Base-by-base conservation (phyloP, 345 rosid genomes). In the Linum usitatissimum region DNA sequence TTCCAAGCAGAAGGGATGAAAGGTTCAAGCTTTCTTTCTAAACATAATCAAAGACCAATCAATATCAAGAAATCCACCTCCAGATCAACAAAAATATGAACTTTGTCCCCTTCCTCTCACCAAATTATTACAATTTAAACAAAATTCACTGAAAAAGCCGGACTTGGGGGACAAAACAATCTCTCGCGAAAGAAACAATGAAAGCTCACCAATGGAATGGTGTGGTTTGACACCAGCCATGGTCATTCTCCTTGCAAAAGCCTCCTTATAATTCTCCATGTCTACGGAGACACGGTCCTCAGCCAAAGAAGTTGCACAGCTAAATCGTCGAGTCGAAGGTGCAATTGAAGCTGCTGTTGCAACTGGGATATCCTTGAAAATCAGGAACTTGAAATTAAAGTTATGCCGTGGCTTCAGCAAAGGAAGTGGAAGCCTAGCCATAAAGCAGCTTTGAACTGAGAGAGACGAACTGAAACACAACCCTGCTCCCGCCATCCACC, bases 141-240 rank as follows among this genome's bases (percentile, higher is more conserved):
- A 55, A 17, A 14, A 8, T 15, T 55, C 23, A 18, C 21, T 55
- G n/a, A 18, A 18, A 15, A 55, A 18, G 4, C 12, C 18, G 1
- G 9, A 14, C 6, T n/a, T 8, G 23, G 9, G 23, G 9, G 58
- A 23, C 58, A 55, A 55, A 55, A 55, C 18, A 23, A 62, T 23
- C 12, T n/a, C 42, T 21, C 54, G 36, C 40, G 28, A 49, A 45
- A 55, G 23, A 6, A 4, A 23, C 17, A 56, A 55, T 54, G 6
- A 30, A 23, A n/a, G 60, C 84, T 70, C 67, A 87, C 95, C 95
- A 45, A 89, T 77, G 9, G 84, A 88, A 78, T 89, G 90, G 64
- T 89, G 86, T 54, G 86, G 90, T 68, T 83, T 79, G 76, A 93
- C 88, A 23, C 97, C 97, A 1, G 96, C 90, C 83, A 84, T 80